Evolutionary conservation across 2,329 filamentous ascomycete genomes (phyloP), one percentile per base, ranked within the genome.

Genomic region (Colletotrichum sp.): DNA sequence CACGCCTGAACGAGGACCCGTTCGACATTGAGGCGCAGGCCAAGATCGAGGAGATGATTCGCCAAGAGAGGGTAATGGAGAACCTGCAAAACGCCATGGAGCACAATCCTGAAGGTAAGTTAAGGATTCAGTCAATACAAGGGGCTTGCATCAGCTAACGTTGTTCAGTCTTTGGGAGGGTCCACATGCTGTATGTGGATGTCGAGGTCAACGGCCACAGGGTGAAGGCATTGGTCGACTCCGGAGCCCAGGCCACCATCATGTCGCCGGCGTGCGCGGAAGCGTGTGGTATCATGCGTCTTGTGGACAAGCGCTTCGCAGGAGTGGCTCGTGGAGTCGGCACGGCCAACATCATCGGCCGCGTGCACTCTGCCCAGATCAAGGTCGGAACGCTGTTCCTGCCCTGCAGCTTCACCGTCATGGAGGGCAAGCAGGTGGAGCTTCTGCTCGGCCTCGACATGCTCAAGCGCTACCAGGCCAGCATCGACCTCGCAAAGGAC

Each of bases 341-440:
- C 69, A 98, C 97, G 1, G 97, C 97, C 28, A 94, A 93, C 73
- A 98, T 99, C 79, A 93, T 99, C 24, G 97, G 97, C 36, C 95
- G 97, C 68, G 97, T 99, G 5, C 97, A 99, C 84, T 95, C 95
- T 26, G 97, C 97, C 12, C 95, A 96, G 84, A 97, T 99, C 84
- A 96, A 95, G 84, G 97, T 99, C 79, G 97, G 96, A 69, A 92
- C 90, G 56, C 91, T 96, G 77, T 96, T 95, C 82, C 89, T 99
- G 79, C 94, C 96, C 4, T 98, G 96, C 86, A 97, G 96, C 75
- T 99, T 99, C 84, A 99, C 97, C 4, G 97, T 99, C 81, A 99
- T 99, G 97, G 97, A 99, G 86, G 97, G 97, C 78, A 99, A 98
- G 85, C 93, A 95, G 68, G 97, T 99, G 28, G 97, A 98, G 83